Conservation (phyloP, 805 yeast genomes). For the Cyberlindnera petersonii region DNA sequence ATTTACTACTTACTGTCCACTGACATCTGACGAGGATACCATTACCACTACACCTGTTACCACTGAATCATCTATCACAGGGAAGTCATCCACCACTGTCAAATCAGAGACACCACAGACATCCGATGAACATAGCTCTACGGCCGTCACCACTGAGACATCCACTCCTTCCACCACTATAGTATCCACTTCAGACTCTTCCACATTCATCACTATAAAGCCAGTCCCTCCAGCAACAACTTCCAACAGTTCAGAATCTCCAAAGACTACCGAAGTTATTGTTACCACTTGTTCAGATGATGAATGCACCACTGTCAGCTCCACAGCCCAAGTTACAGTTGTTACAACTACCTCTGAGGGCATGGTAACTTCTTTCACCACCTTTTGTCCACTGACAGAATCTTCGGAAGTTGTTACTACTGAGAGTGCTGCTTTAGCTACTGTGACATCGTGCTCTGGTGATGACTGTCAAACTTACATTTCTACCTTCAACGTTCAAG, state of each 20-base stretch:
- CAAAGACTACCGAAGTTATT: no score
- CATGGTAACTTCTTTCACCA: constrained; percentile 25
- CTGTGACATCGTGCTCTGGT: constrained; percentile 37
- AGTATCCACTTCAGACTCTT: no score
- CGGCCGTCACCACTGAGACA: background rate
- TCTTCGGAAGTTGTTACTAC: no score
- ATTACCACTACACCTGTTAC: background rate
- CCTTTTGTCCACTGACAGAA: background rate
- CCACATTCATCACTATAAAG: no score
- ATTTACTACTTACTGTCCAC: constrained; percentile 7
- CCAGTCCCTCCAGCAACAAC: no score
- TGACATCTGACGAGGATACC: constrained; percentile 1
- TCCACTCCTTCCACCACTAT: no score
- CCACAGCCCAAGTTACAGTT: constrained; percentile 32
- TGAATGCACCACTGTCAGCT: constrained; percentile 10
- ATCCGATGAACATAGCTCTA: background rate
- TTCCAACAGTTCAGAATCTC: background rate
- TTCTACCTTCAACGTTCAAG: background rate
- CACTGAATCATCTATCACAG: background rate
- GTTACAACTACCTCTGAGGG: constrained; percentile 29
- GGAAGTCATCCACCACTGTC: background rate
- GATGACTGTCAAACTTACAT: no score
- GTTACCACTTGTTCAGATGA: no score
- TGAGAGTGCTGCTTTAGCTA: no score
- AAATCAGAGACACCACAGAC: background rate